These are phyloP conservation scores for Penicillium atrosanguineum DNA, from an alignment of 495 filamentous ascomycete species.

Conservation along the genomic window DNA sequence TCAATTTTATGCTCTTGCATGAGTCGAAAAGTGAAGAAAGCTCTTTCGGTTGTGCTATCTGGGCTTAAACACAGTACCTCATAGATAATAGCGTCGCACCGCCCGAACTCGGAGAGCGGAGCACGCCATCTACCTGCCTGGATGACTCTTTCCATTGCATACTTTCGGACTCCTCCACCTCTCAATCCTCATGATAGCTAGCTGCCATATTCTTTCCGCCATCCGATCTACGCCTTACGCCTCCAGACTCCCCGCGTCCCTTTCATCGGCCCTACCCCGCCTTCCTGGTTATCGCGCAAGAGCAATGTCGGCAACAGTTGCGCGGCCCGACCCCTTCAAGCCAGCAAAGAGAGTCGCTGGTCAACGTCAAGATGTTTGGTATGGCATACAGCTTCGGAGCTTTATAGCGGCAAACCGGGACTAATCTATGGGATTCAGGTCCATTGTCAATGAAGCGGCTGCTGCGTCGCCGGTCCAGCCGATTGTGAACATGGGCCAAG, in stretches of 20 bases:
- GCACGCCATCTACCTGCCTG: constrained; percentile 20
- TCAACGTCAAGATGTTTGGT: constrained; percentile 94
- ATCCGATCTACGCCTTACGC: constrained; percentile 8
- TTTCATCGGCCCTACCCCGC: constrained; percentile 22
- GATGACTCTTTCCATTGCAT: not conserved
- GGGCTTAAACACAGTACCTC: too few species aligned
- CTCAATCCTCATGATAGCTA: constrained; percentile 12
- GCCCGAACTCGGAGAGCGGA: constrained; percentile 16
- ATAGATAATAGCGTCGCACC: not conserved
- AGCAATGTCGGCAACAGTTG: constrained; percentile 45
- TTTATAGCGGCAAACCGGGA: not conserved
- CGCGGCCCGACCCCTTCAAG: constrained; percentile 51
- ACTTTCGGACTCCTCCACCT: constrained; percentile 2
- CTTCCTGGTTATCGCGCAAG: constrained; percentile 24
- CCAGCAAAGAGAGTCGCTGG: constrained; percentile 79
- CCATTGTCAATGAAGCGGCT: constrained; percentile 91
- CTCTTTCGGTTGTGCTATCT: not conserved
- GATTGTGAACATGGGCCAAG: constrained; percentile 94
- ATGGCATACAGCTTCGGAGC: constrained; percentile 11
- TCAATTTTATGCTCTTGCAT: not conserved
- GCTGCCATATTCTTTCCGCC: constrained; percentile 2
- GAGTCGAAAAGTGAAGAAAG: not conserved
- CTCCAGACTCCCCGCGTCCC: constrained; percentile 4
- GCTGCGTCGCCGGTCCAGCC: constrained; percentile 82
- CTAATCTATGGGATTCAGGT: constrained; percentile 48